Conservation (phyloP, 805 yeast genomes). For the Candida fluviatilis region DNA sequence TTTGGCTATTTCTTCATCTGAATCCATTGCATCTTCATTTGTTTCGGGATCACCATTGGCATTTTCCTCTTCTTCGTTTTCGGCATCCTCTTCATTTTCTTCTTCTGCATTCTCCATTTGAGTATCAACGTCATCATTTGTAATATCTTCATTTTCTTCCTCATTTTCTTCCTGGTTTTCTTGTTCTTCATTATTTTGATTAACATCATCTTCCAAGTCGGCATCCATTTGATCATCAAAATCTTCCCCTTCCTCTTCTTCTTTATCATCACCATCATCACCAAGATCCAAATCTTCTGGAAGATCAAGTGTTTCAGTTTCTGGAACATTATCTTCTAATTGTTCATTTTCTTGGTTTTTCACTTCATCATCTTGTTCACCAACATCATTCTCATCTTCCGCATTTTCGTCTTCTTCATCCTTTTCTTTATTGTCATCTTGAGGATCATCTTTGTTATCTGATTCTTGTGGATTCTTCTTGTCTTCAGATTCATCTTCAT, state of each 20-base stretch:
- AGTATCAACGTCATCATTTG: slow-evolving; percentile 18
- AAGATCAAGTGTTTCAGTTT: slow-evolving; percentile 79
- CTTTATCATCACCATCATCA: slow-evolving; percentile 56
- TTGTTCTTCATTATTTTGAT: slow-evolving; percentile 25
- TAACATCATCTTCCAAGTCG: slow-evolving; percentile 29
- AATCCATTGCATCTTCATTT: slow-evolving; percentile 23
- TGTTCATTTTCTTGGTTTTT: slow-evolving; percentile 65
- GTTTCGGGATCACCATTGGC: slow-evolving; percentile 25
- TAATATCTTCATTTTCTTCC: slow-evolving; percentile 9
- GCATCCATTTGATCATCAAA: slow-evolving; percentile 21
- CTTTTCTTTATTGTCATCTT: slow-evolving; percentile 44
- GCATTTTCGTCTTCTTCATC: slow-evolving; percentile 45
- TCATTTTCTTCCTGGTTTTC: slow-evolving; percentile 13
- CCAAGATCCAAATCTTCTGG: slow-evolving; percentile 93
- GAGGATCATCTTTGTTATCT: slow-evolving; percentile 31
- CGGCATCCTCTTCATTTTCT: slow-evolving; percentile 30
- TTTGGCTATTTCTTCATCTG: slow-evolving; percentile 23
- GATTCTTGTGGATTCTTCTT: slow-evolving; percentile 18
- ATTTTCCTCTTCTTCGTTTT: slow-evolving; percentile 32
- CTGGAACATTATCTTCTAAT: slow-evolving; percentile 71
- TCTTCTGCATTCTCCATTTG: slow-evolving; percentile 21
- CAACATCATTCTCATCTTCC: slow-evolving; percentile 68
- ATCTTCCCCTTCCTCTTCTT: slow-evolving; percentile 40
- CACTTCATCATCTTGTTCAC: slow-evolving; percentile 78
- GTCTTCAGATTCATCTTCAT: slow-evolving; percentile 40